Percentiles rank a stretch among this genome's conserved stretches.
These are phyloP conservation scores for Simplicillium sp. DNA, from an alignment of 2,329 filamentous ascomycete species.

Conservation along the genomic window DNA sequence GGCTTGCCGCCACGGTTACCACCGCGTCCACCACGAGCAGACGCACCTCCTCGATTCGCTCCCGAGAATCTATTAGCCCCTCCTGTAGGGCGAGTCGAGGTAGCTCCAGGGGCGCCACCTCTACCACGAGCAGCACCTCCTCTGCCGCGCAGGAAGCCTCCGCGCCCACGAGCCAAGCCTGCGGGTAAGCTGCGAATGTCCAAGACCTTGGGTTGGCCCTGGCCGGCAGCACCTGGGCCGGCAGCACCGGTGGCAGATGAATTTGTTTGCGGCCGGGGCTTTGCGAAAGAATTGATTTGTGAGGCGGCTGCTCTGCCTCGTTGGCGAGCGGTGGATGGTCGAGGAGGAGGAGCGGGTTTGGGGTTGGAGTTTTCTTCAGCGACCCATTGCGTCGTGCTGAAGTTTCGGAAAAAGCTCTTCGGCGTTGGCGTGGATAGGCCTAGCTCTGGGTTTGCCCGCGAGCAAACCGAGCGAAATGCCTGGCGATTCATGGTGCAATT, in stretches of 20 bases:
- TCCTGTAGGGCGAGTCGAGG: background rate
- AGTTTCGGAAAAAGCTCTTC: conserved; percentile 22
- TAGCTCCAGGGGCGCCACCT: conserved; percentile 1
- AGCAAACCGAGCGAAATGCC: conserved; percentile 26
- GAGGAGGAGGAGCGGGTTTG: conserved; percentile 8
- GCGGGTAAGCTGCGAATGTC: conserved; percentile 27
- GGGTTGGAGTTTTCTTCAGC: conserved; percentile 14
- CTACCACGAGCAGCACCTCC: conserved; percentile 7
- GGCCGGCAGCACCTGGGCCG: conserved; percentile 2
- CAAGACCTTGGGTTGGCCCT: conserved; percentile 23
- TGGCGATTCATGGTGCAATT: conserved; percentile 24
- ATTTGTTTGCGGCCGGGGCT: conserved; percentile 7
- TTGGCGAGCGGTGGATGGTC: conserved; percentile 14
- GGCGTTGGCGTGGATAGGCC: conserved; percentile 19
- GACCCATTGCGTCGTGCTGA: conserved; percentile 27
- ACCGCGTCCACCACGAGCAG: conserved; percentile 6
- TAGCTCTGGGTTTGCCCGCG: conserved; percentile 23
- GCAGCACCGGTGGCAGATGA: conserved; percentile 1
- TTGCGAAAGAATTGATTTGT: conserved; percentile 22
- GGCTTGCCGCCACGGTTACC: background rate
- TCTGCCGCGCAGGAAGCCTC: conserved; percentile 13
- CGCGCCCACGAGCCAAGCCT: conserved; percentile 16
- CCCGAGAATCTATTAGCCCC: conserved; percentile 6
- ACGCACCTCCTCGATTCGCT: conserved; percentile 6
- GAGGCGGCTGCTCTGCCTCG: conserved; percentile 22